Conservation (phyloP, 2,329 filamentous ascomycete genomes). For the Emergomyces pasteurianus region DNA sequence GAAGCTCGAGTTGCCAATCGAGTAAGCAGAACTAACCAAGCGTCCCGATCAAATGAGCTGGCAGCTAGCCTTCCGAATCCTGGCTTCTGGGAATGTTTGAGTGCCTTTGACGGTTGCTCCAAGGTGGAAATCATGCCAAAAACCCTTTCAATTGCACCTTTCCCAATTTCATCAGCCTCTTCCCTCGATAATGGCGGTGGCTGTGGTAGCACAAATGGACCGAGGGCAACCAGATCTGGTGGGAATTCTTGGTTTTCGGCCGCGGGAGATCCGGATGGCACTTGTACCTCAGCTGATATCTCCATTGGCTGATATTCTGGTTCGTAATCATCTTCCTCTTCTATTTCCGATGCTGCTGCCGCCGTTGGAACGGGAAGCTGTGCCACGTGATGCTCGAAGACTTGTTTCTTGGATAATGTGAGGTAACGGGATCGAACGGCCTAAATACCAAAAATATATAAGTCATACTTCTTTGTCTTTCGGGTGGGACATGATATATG, state of each 20-base stretch:
- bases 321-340: conserved; percentile 87
- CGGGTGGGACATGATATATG: background rate
- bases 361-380: conserved; percentile 18
- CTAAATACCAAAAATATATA: conserved; percentile 12
- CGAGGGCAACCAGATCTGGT: conserved; percentile 48
- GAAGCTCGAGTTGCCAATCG: conserved; percentile 71
- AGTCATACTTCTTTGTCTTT: background rate
- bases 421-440: conserved; percentile 29
- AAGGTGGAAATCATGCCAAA: conserved; percentile 65
- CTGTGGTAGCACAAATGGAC: conserved; percentile 66
- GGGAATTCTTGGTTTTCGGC: conserved; percentile 56
- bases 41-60: conserved; percentile 71
- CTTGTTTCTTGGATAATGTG: conserved; percentile 26
- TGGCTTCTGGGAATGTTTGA: conserved; percentile 39
- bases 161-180: conserved; percentile 60
- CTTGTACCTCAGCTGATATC: conserved; percentile 16
- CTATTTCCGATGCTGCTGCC: conserved; percentile 21
- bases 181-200: conserved; percentile 62
- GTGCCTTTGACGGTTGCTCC: conserved; percentile 50
- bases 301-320: conserved; percentile 71
- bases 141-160: conserved; percentile 62
- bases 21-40: conserved; percentile 80
- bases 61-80: conserved; percentile 79
- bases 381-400: conserved; percentile 11
- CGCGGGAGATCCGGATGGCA: conserved; percentile 62